Conservation (phyloP, 306 rosid species). For the Acacia acuminata region DNA sequence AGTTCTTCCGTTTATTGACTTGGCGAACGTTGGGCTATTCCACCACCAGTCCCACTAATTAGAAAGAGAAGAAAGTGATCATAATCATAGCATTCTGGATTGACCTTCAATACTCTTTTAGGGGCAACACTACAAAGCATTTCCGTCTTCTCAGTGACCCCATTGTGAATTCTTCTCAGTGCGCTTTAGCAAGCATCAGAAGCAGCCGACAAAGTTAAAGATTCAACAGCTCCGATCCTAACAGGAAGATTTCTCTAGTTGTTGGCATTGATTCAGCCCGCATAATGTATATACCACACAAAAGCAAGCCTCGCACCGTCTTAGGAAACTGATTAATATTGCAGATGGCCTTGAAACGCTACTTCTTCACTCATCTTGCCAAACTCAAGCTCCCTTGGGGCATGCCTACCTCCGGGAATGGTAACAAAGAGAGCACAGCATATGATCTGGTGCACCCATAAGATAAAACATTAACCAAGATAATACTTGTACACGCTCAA, state of each 20-base stretch:
- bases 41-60: background rate
- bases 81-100: constrained; percentile 22
- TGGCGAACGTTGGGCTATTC: background rate
- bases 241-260: constrained; percentile 10
- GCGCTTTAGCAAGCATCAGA: constrained; percentile 34
- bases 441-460: background rate
- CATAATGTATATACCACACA: background rate
- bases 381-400: constrained; percentile 5
- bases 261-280: constrained; percentile 20
- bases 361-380: constrained; percentile 12
- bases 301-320: constrained; percentile 25
- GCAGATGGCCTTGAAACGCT: constrained; percentile 2
- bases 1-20: background rate
- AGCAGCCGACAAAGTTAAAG: constrained; percentile 12
- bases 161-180: constrained; percentile 17
- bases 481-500: background rate
- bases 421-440: constrained; percentile 7
- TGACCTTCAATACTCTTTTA: constrained; percentile 21
- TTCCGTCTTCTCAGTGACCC: constrained; percentile 8
- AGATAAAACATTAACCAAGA: constrained; percentile 20
- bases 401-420: constrained; percentile 12
- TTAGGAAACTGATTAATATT: constrained; percentile 13
- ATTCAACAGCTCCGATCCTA: constrained; percentile 26
- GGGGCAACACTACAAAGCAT: constrained; percentile 7
- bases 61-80: constrained; percentile 22